Conservation (phyloP, 306 rosid species). For the Medicago lupulina region DNA sequence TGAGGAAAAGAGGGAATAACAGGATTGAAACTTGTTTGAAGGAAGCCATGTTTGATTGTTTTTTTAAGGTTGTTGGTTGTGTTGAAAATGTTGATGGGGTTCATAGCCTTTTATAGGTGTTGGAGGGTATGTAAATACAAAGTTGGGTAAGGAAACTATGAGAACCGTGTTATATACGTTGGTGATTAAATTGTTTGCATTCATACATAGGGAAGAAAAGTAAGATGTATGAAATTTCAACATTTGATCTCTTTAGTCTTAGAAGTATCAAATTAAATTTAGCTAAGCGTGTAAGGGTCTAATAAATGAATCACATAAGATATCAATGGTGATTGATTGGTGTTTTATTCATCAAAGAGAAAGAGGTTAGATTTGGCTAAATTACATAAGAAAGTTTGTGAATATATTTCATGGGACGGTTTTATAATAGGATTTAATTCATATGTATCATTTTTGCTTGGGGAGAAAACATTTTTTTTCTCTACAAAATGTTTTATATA, state of each 20-base stretch:
- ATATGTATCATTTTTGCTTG: too few relatives aligned
- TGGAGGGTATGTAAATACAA: background rate
- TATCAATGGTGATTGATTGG: too few relatives aligned
- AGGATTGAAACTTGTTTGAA: slow-evolving; percentile 38
- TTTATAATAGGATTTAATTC: too few relatives aligned
- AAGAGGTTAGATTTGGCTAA: too few relatives aligned
- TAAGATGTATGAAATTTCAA: background rate
- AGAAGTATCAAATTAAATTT: background rate
- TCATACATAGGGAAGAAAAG: background rate
- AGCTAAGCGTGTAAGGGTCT: background rate
- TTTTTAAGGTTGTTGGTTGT: slow-evolving; percentile 3
- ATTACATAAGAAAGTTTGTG: too few relatives aligned
- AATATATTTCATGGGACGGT: too few relatives aligned
- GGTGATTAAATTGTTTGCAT: slow-evolving; percentile 17
- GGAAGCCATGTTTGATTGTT: slow-evolving; percentile 51
- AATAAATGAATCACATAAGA: background rate
- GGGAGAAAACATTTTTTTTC: too few relatives aligned
- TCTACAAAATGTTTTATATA: too few relatives aligned
- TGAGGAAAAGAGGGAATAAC: slow-evolving; percentile 38
- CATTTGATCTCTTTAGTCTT: background rate
- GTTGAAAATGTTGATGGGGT: background rate
- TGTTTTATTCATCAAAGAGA: too few relatives aligned
- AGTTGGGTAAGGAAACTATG: background rate
- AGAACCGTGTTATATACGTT: slow-evolving; percentile 23
- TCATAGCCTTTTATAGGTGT: slow-evolving; percentile 36